phyloP scores from a whole-genome alignment of 2,329 filamentous ascomycete genomes.

The Fusarium austroafricanum region DNA sequence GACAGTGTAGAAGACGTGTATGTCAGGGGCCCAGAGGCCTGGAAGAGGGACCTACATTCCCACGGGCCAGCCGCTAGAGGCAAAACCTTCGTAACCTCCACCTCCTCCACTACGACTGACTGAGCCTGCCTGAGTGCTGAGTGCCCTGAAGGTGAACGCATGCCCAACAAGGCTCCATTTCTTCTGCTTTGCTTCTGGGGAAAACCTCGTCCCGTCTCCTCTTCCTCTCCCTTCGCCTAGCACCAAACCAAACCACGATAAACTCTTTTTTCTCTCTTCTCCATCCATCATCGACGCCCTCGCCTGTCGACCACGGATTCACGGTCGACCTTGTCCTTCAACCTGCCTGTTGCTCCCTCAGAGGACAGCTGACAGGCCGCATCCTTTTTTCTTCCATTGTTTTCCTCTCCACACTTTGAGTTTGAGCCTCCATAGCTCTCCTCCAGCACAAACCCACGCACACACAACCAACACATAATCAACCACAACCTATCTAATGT shows the following conservation, averaged over 20 bases:
- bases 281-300: slow-evolving; percentile 45
- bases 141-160: slow-evolving; percentile 34
- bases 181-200: slow-evolving; percentile 52
- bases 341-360: slow-evolving; percentile 51
- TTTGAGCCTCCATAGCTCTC: slow-evolving; percentile 46
- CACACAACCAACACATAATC: slow-evolving; percentile 48
- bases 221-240: slow-evolving; percentile 48
- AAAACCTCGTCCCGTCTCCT: slow-evolving; percentile 53
- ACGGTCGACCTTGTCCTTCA: slow-evolving; percentile 48
- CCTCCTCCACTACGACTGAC: slow-evolving; percentile 36
- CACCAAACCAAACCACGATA: slow-evolving; percentile 37
- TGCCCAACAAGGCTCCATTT: slow-evolving; percentile 42
- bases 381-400: slow-evolving; percentile 38
- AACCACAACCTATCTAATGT: slow-evolving; percentile 74
- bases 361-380: slow-evolving; percentile 55
- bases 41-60: slow-evolving; percentile 14
- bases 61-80: slow-evolving; percentile 48
- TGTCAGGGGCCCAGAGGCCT: slow-evolving; percentile 28
- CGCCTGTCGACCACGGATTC: slow-evolving; percentile 48
- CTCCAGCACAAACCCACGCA: slow-evolving; percentile 40
- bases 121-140: slow-evolving; percentile 1
- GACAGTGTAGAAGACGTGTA: slow-evolving; percentile 26
- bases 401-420: slow-evolving; percentile 49
- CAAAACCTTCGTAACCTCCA: slow-evolving; percentile 55
- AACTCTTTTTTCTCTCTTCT: slow-evolving; percentile 38